Conservation (phyloP, 805 yeast genomes). For the Wickerhamomyces silvicola region DNA sequence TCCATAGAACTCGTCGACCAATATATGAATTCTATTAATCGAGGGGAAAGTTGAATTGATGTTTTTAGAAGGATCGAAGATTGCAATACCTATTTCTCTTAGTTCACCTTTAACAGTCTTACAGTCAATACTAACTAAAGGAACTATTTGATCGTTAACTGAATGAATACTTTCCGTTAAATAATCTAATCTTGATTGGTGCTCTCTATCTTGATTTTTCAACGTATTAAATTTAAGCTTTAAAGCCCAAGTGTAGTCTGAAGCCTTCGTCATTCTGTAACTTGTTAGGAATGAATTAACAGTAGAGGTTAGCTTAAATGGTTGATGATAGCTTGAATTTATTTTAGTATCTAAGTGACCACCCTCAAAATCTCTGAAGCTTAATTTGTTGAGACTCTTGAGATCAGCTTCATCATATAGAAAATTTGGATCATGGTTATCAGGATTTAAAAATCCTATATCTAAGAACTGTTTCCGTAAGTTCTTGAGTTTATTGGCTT, state of each 20-base stretch:
- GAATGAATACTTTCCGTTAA: constrained; percentile 6
- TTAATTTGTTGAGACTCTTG: too few species aligned
- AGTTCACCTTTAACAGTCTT: constrained; percentile 7
- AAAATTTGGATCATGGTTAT: too few species aligned
- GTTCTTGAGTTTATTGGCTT: too few species aligned
- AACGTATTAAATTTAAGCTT: neutral
- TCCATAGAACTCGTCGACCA: constrained; percentile 16
- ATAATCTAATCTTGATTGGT: constrained; percentile 7
- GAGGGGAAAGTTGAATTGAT: constrained; percentile 7
- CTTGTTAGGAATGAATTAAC: neutral
- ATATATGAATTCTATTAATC: constrained; percentile 11
- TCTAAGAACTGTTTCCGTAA: too few species aligned
- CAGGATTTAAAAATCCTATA: too few species aligned
- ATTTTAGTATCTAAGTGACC: too few species aligned
- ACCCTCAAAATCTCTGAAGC: too few species aligned
- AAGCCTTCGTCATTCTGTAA: constrained; percentile 3
- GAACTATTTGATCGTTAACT: constrained; percentile 7
- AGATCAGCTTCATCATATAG: too few species aligned
- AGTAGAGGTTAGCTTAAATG: neutral
- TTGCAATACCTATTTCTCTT: constrained; percentile 15
- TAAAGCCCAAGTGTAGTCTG: constrained; percentile 9
- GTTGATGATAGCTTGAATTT: neutral
- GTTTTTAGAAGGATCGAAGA: constrained; percentile 11
- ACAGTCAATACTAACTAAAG: constrained; percentile 7
- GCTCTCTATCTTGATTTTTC: neutral